Evolutionary conservation across 2,329 filamentous ascomycete genomes (phyloP), one percentile per base, ranked within the genome.

Genomic region (Aspergillus sp.): DNA sequence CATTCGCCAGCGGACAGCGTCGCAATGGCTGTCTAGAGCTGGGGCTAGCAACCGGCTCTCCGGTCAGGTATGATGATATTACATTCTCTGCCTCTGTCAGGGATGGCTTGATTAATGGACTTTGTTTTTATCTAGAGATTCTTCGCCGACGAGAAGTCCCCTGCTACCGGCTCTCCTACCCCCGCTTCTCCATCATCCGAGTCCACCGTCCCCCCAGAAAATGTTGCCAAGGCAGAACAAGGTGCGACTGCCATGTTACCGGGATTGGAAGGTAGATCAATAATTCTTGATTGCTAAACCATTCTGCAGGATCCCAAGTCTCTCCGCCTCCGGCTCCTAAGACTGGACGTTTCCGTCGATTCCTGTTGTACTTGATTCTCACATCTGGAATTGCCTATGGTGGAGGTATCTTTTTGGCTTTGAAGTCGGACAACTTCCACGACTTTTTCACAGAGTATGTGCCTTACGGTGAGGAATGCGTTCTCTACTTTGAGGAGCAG

Each of bases 391-490:
- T 94, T 41, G 84, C 86, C 35, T 98, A 95, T 61, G 87, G 81
- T 48, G 90, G 90, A 55, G 90, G 91, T 57, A 84, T 96, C 47
- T 95, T 87, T 77, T 93, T 95, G 70, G 91, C 93, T 47, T 83
- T 95, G 55, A 80, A 93, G 70, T 95, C 86, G 64, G 93, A 98
- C 76, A 95, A 89, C 73, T 98, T 97, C 80, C 91, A 98, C 73
- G 93, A 98, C 71, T 93, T 96, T 76, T 98, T 98, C 74, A 97
- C 90, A 61, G 90, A 96, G 73, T 98, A 91, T 69, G 74, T 98
- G 15, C 93, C 93, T 19, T 95, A 87, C 58, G 93, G 90, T 61
- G 93, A 98, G 73, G 88, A 95, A 66, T 86, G 86, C 15, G 91
- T 98, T 41, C 82, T 95, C 22, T 97, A 95, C 73, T 84, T 98